Percentiles rank a stretch among this genome's conserved stretches.
phyloP scores from a whole-genome alignment of 139 green algal genomes.

The Chlamydomonas schloesseri region DNA sequence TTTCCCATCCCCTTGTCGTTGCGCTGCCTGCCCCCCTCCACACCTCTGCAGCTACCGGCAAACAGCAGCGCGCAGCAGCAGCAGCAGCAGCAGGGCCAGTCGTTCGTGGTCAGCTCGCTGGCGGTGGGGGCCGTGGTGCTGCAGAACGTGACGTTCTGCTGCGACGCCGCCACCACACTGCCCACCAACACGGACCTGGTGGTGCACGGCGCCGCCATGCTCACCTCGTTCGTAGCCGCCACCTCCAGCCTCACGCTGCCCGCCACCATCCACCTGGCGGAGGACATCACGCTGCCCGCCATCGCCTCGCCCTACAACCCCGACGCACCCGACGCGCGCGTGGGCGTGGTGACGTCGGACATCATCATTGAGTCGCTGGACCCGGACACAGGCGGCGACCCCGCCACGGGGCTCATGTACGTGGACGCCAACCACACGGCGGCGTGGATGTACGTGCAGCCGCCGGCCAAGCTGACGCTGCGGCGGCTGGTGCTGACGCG shows the following conservation, averaged over 20 bases:
- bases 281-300: slow-evolving; percentile 37
- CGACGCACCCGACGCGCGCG: background rate
- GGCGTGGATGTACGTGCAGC: slow-evolving; percentile 16
- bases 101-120: background rate
- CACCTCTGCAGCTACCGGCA: too few relatives aligned
- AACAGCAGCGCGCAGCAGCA: too few relatives aligned
- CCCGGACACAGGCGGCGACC: background rate
- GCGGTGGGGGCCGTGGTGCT: background rate
- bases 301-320: background rate
- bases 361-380: background rate
- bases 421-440: slow-evolving; percentile 33
- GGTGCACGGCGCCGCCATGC: slow-evolving; percentile 21
- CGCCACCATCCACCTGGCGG: background rate
- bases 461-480: slow-evolving; percentile 32
- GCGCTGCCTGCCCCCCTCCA: too few relatives aligned
- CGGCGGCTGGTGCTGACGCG: slow-evolving; percentile 25
- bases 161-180: background rate
- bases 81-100: too few relatives aligned
- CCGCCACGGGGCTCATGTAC: background rate
- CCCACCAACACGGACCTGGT: background rate
- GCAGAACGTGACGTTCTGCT: slow-evolving; percentile 1
- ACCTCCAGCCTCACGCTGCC: background rate
- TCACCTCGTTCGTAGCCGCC: slow-evolving; percentile 1
- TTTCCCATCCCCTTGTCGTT: too few relatives aligned
- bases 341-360: background rate